These are phyloP conservation scores for Ophiognomonia clavigignenti-juglandacearum DNA, from an alignment of 2,329 filamentous ascomycete genomes.

Conservation along the genomic window DNA sequence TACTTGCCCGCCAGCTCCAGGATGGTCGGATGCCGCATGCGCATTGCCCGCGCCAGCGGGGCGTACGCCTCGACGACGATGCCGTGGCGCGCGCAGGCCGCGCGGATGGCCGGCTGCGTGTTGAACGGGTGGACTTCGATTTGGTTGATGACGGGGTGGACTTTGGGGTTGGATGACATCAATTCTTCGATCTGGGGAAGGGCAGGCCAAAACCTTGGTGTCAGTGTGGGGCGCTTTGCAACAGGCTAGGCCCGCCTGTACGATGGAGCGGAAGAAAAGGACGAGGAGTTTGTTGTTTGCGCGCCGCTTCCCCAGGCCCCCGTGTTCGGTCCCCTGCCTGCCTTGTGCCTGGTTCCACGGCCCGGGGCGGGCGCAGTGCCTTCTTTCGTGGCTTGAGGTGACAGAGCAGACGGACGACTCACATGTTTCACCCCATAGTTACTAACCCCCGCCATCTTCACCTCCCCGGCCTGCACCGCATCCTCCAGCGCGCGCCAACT, in stretches of 20 bases:
- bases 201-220: background rate
- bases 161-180: slow-evolving; percentile 54
- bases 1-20: slow-evolving; percentile 62
- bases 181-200: slow-evolving; percentile 65
- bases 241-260: slow-evolving; percentile 1
- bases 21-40: slow-evolving; percentile 65
- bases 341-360: background rate
- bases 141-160: slow-evolving; percentile 70
- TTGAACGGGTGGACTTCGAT: slow-evolving; percentile 83
- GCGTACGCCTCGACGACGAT: slow-evolving; percentile 78
- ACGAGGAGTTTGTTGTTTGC: background rate
- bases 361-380: background rate
- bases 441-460: slow-evolving; percentile 68
- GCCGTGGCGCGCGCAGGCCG: slow-evolving; percentile 58
- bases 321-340: too few relatives aligned
- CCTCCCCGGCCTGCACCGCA: slow-evolving; percentile 66
- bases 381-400: too few relatives aligned
- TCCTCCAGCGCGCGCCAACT: slow-evolving; percentile 77
- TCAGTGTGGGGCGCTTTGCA: too few relatives aligned
- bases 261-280: background rate
- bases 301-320: background rate
- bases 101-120: slow-evolving; percentile 61
- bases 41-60: slow-evolving; percentile 65
- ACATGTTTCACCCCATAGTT: slow-evolving; percentile 75
- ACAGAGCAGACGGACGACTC: too few relatives aligned